Evolutionary conservation across 176 grass and related monocot species (phyloP).

Genomic region (Alopecurus myosuroides): DNA sequence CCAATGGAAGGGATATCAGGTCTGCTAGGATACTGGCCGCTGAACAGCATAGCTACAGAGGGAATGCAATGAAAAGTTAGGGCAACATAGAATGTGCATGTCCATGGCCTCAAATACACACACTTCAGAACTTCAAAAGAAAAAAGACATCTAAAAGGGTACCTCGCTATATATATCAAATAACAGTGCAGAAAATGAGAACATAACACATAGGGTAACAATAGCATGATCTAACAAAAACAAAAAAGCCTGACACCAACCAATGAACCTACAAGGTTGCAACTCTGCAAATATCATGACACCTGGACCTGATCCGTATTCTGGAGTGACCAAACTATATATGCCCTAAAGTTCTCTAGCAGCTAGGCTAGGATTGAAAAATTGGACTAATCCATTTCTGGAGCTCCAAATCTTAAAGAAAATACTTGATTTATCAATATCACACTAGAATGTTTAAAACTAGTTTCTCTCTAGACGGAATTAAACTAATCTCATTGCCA

Average conservation of each 20-base stretch:
- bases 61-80: conserved; percentile 7
- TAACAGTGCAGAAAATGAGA: background rate
- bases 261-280: background rate
- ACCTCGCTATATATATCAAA: background rate
- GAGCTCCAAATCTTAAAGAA: conserved; percentile 1
- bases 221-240: background rate
- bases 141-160: background rate
- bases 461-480: background rate
- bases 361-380: background rate
- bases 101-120: background rate
- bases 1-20: conserved; percentile 44
- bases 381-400: background rate
- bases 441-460: background rate
- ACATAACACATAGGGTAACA: background rate
- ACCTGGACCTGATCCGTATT: background rate
- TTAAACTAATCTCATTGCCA: background rate
- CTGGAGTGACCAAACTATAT: background rate
- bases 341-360: background rate
- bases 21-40: conserved; percentile 29
- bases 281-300: background rate
- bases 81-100: background rate
- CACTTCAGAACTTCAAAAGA: background rate
- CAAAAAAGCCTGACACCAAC: background rate
- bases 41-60: conserved; percentile 56
- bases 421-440: background rate